Evolutionary conservation across 108 stramenopile species (phyloP), one percentile per base, ranked within the genome.

Genomic region (Discostella pseudostelligera): DNA sequence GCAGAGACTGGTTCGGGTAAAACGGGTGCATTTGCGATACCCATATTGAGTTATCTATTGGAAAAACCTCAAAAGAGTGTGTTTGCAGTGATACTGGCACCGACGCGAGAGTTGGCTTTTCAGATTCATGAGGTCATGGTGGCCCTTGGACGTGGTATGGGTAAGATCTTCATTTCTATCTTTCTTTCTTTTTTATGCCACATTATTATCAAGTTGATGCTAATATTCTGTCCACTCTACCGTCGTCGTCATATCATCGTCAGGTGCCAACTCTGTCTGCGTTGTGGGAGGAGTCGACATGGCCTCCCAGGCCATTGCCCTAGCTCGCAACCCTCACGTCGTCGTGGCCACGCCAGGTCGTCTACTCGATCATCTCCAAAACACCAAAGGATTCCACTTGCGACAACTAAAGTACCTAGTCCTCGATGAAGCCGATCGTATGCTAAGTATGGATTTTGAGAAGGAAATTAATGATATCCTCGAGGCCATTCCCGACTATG

Each of bases 401-500:
- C 87, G 95, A 22, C 83, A 92, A 42, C 47, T 96, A 29, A 83
- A 85, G 56, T 98, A 90, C 82, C 80, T 99, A 22, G 93, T 99
- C 2, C 70, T 99, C 78, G 99, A 99, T 74, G 99, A 99, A 68
- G 99, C 99, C 8, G 99, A 99, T 81, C 83, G 99, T 5, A 99
- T 99, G 98, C 80, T 99, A 5, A 72, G 70, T 22, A 81, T 94
- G 86, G 92, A 94, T 59, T 94, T 94, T 68, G 92, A 94, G 56
- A 71, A 88, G 63, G 96, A 97, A 54, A 84, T 98, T 57, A 92
- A 97, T 72, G 81, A 96, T 65, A 88, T 98, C 43, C 67, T 98
- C 47, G 84, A 88, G 25, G 89, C 88, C 35, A 87, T 99, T 22
- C 98, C 97, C 26, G 82, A 88, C 61, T 82, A 67, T 16, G n/a